These are phyloP conservation scores for Teratosphaeriaceae sp. DNA, from an alignment of 2,329 filamentous ascomycete species.

Conservation along the genomic window DNA sequence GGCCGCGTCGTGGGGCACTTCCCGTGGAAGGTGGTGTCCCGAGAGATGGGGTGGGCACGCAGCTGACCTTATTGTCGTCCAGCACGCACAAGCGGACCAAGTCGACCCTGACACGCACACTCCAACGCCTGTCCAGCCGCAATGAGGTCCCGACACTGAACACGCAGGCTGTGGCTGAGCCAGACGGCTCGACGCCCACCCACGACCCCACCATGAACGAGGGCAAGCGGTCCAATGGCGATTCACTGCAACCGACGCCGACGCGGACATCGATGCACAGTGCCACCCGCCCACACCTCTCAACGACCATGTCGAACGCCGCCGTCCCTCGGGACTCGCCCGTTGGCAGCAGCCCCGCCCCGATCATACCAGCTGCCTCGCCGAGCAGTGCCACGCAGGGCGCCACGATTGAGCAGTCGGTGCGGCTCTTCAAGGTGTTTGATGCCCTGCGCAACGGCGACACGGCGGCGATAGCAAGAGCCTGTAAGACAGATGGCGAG, in stretches of 20 bases:
- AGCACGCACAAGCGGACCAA: conserved; percentile 40
- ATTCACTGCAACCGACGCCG: conserved; percentile 16
- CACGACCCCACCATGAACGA: conserved; percentile 4
- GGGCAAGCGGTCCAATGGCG: conserved; percentile 14
- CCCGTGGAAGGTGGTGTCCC: too few relatives aligned
- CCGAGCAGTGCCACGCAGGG: conserved; percentile 27
- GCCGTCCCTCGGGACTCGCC: conserved; percentile 4
- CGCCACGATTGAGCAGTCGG: conserved; percentile 74
- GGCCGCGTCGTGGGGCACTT: too few relatives aligned
- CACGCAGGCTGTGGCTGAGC: conserved; percentile 7
- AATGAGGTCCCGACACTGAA: conserved; percentile 32
- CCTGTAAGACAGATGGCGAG: conserved; percentile 52
- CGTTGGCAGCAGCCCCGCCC: conserved; percentile 13
- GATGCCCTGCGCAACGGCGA: conserved; percentile 88
- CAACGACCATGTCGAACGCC: conserved; percentile 30
- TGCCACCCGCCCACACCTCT: conserved; percentile 27
- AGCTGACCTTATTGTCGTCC: neutral
- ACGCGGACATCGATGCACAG: conserved; percentile 12
- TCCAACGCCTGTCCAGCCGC: conserved; percentile 47
- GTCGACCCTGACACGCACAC: conserved; percentile 47
- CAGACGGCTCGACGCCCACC: neutral
- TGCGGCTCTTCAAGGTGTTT: conserved; percentile 89
- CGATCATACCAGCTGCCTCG: too few relatives aligned
- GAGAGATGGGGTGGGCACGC: neutral
- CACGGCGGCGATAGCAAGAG: conserved; percentile 80